A percentile compares a stretch with the other conserved stretches of the same genome.
Conservation (phyloP, 257 asterid species). For the Capsicum chinense region DNA sequence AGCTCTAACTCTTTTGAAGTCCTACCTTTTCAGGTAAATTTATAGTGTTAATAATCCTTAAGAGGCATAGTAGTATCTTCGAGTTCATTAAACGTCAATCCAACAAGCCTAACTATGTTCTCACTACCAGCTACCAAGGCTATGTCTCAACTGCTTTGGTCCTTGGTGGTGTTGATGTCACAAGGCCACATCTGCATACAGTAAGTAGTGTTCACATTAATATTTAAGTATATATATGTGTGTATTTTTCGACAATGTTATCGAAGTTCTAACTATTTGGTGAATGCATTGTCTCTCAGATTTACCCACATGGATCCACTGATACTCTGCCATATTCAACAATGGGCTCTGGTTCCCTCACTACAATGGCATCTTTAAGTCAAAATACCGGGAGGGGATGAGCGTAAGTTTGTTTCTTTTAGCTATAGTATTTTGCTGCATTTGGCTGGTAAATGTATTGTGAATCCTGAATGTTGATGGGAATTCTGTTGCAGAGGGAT, state of each 20-base stretch:
- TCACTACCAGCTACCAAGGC: conserved; percentile 74
- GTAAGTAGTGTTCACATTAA: conserved; percentile 52
- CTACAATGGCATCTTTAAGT: conserved; percentile 98
- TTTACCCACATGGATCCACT: conserved; percentile 98
- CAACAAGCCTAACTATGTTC: conserved; percentile 33
- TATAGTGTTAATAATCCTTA: conserved; percentile 27
- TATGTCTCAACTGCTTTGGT: conserved; percentile 91
- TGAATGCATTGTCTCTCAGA: conserved; percentile 47
- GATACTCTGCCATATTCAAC: conserved; percentile 96
- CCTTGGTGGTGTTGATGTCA: conserved; percentile 92
- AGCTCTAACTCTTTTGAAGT: conserved; percentile 79
- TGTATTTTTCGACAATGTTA: background rate
- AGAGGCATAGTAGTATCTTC: conserved; percentile 20
- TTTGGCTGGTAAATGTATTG: conserved; percentile 13
- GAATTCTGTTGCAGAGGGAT: conserved; percentile 62
- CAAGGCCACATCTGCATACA: conserved; percentile 92
- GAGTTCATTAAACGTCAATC: conserved; percentile 26
- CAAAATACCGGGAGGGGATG: conserved; percentile 81
- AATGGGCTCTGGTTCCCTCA: conserved; percentile 98
- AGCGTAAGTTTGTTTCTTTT: conserved; percentile 57
- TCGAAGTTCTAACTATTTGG: background rate
- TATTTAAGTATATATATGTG: background rate
- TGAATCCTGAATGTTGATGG: conserved; percentile 29
- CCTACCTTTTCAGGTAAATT: conserved; percentile 81
- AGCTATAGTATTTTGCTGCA: background rate